These are phyloP conservation scores for Xylogone sp. DNA, from an alignment of 2,329 filamentous ascomycete species.

Conservation along the genomic window DNA sequence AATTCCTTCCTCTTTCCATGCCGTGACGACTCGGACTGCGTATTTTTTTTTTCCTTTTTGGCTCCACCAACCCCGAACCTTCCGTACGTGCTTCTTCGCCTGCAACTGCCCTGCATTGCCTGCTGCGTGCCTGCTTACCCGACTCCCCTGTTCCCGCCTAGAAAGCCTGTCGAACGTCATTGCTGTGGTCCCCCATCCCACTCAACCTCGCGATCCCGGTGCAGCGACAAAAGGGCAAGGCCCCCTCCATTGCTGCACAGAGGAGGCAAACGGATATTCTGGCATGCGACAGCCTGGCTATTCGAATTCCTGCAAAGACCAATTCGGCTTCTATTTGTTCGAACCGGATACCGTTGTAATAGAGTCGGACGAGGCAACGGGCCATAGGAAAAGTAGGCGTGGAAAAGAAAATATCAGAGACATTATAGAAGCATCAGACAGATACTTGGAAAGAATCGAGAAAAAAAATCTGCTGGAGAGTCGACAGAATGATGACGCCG, in stretches of 20 bases:
- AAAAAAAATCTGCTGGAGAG: not conserved
- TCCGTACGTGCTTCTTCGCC: too few species aligned
- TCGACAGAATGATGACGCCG: not conserved
- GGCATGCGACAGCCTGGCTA: not conserved
- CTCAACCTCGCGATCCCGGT: not conserved
- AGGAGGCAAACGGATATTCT: not conserved
- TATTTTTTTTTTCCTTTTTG: too few species aligned
- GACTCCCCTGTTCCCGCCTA: too few species aligned
- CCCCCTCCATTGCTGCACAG: not conserved
- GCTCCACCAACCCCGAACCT: too few species aligned
- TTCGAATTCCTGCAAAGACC: too few species aligned
- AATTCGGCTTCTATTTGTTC: not conserved
- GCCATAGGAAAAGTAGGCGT: not conserved
- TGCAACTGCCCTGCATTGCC: too few species aligned
- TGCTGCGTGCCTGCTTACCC: too few species aligned
- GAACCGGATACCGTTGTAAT: not conserved
- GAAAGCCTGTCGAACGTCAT: too few species aligned
- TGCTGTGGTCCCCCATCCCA: too few species aligned
- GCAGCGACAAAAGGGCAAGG: not conserved
- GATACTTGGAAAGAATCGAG: not conserved
- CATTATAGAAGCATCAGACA: too few species aligned
- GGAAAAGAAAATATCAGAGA: not conserved
- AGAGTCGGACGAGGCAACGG: not conserved
- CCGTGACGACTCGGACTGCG: too few species aligned
- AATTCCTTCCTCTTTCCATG: too few species aligned